Percentiles rank a stretch among this genome's conserved stretches.
Conservation (phyloP, 257 asterid genomes). For the Verbascum thapsus region DNA sequence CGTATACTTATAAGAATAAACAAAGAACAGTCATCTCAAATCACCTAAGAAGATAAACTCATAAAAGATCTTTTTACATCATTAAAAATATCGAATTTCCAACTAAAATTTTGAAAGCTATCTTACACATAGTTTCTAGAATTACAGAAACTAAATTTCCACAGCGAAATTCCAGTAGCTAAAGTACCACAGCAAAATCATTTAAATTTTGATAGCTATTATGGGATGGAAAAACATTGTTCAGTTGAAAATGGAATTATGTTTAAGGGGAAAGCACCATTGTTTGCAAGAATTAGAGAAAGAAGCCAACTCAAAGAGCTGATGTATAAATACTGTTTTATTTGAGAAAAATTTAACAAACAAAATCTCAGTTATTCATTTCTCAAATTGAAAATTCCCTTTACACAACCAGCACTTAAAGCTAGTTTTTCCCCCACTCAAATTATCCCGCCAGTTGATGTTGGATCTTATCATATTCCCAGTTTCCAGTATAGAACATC, state of each 20-base stretch:
- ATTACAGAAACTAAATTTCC: neutral
- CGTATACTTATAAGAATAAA: no score
- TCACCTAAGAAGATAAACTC: neutral
- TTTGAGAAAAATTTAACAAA: slow-evolving; percentile 4
- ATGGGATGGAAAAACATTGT: slow-evolving; percentile 5
- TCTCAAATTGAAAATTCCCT: neutral
- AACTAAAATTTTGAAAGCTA: neutral
- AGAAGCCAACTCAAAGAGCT: neutral
- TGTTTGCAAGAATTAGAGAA: no score
- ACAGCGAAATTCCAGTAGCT: neutral
- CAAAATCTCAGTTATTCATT: neutral
- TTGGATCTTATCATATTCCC: neutral
- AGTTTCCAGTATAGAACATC: neutral
- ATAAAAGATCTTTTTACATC: neutral
- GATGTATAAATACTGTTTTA: no score
- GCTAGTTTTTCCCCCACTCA: neutral
- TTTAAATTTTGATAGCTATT: slow-evolving; percentile 13
- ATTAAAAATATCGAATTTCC: neutral
- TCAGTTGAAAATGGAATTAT: slow-evolving; percentile 16
- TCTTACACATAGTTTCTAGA: neutral
- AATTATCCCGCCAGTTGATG: neutral
- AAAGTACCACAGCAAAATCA: no score
- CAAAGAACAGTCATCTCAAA: no score
- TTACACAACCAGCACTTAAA: neutral
- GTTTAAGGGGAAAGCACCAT: no score